Conservation (phyloP, 2,329 filamentous ascomycete species). For the Hymenoscyphus linearis region DNA sequence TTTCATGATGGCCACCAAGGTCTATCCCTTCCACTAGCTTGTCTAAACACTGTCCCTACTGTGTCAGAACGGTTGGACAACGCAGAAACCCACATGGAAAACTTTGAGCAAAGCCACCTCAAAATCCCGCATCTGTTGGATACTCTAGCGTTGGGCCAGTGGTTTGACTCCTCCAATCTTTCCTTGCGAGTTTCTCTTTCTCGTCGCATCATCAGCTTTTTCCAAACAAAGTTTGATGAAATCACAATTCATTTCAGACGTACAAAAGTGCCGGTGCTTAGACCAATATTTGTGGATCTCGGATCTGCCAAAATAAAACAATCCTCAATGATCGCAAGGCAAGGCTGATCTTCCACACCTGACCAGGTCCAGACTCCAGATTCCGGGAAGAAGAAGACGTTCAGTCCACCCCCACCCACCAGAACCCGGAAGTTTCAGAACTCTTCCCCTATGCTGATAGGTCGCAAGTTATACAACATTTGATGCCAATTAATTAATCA, state of each 20-base stretch:
- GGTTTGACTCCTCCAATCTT: background rate
- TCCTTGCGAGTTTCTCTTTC: background rate
- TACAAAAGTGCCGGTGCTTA: too few relatives aligned
- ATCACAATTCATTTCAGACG: too few relatives aligned
- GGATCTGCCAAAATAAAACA: too few relatives aligned
- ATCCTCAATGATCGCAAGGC: too few relatives aligned
- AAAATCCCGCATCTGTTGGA: background rate
- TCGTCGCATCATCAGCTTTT: background rate
- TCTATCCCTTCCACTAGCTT: background rate
- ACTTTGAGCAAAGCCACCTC: background rate
- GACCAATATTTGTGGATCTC: too few relatives aligned
- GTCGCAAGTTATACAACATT: background rate
- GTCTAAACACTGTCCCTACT: background rate
- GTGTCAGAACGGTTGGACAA: background rate
- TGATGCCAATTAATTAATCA: background rate
- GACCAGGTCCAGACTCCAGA: too few relatives aligned
- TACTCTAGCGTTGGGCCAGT: background rate
- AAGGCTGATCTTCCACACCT: too few relatives aligned
- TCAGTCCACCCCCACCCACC: background rate
- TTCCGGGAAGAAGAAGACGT: too few relatives aligned
- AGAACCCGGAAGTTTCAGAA: background rate
- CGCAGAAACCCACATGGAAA: background rate
- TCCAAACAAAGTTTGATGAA: background rate
- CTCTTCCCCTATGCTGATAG: background rate
- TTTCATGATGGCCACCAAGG: background rate